Conservation (phyloP, 1,284 basidiomycete species). For the Ustilago lituana region DNA sequence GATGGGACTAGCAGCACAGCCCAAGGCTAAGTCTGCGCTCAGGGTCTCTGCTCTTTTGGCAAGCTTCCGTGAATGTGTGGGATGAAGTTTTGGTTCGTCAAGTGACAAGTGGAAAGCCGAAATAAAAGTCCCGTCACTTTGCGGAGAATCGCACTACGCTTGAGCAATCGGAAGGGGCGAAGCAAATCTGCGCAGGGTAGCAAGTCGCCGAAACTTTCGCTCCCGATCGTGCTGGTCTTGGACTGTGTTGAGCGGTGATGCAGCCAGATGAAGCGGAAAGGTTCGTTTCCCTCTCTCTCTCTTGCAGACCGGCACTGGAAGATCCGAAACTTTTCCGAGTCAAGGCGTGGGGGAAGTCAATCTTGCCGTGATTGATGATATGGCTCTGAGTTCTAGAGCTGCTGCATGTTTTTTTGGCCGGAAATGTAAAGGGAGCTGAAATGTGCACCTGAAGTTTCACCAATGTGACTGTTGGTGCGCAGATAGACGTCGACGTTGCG, state of each 20-base stretch:
- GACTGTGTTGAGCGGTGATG: background rate
- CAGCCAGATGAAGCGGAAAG: background rate
- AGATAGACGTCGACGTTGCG: too few species aligned
- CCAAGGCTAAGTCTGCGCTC: constrained; percentile 7
- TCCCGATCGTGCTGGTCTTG: background rate
- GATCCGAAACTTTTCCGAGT: background rate
- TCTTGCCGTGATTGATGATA: constrained; percentile 5
- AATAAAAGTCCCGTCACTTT: constrained; percentile 5
- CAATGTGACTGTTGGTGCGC: too few species aligned
- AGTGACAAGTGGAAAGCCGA: constrained; percentile 9
- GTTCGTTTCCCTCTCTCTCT: constrained; percentile 1
- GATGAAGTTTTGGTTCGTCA: too few species aligned
- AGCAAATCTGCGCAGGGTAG: background rate
- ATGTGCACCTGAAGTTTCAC: too few species aligned
- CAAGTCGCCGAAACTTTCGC: constrained; percentile 2
- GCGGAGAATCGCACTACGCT: background rate
- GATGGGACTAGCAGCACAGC: constrained; percentile 7
- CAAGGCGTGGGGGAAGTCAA: constrained; percentile 1
- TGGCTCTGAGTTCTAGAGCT: background rate
- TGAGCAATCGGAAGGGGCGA: constrained; percentile 7
- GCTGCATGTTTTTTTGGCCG: too few species aligned
- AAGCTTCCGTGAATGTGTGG: too few species aligned
- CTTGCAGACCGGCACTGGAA: background rate
- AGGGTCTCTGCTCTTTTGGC: background rate
- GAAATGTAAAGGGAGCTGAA: too few species aligned